These are phyloP conservation scores for Misopates orontium DNA, from an alignment of 257 asterid genomes.

Conservation along the genomic window DNA sequence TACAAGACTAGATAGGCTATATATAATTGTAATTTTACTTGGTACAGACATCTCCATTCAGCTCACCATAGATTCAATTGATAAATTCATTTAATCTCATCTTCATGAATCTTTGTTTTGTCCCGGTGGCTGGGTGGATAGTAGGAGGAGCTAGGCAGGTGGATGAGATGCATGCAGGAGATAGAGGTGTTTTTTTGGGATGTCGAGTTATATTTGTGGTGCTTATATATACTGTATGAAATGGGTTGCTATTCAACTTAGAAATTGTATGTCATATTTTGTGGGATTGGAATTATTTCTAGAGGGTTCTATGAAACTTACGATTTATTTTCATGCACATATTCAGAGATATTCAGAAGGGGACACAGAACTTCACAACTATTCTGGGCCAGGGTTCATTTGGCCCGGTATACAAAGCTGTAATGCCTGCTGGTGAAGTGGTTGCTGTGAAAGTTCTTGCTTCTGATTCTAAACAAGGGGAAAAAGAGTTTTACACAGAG, in stretches of 20 bases:
- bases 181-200: not conserved
- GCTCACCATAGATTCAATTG: too few species aligned
- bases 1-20: too few species aligned
- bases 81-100: not conserved
- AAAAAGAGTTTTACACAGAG: constrained; percentile 93
- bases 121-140: too few species aligned
- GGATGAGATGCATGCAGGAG: too few species aligned
- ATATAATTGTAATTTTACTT: too few species aligned
- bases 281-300: not conserved
- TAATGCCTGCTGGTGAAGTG: constrained; percentile 74
- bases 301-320: constrained; percentile 1
- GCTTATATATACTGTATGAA: constrained; percentile 1
- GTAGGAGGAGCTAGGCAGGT: too few species aligned
- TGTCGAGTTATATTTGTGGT: not conserved
- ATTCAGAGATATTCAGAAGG: constrained; percentile 88
- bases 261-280: constrained; percentile 5
- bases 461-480: constrained; percentile 96
- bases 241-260: not conserved
- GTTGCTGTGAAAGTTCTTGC: constrained; percentile 98
- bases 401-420: constrained; percentile 96
- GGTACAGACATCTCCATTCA: too few species aligned
- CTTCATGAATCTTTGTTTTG: not conserved
- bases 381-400: constrained; percentile 93
- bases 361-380: constrained; percentile 83
- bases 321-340: constrained; percentile 25